phyloP scores from a whole-genome alignment of 495 filamentous ascomycete genomes.

The Xylaria flabelliformis region DNA sequence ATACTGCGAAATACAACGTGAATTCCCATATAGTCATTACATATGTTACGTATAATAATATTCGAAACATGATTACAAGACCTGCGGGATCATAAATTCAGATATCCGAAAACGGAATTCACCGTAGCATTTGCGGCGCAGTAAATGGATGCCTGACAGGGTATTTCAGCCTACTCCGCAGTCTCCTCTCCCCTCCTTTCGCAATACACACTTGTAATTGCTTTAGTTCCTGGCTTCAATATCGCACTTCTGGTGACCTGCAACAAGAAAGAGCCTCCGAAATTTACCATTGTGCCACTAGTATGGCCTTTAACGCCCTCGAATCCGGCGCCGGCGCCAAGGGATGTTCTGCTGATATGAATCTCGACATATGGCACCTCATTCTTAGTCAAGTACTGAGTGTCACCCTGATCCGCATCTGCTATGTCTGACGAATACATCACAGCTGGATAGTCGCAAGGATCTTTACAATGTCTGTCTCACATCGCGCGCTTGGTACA shows the following conservation, averaged over 20 bases:
- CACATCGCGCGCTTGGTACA: conserved; percentile 13
- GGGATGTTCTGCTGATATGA: background rate
- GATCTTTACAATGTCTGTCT: conserved; percentile 19
- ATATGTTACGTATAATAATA: background rate
- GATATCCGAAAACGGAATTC: too few species aligned
- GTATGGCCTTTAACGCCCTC: background rate
- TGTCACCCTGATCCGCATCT: background rate
- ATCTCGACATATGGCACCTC: conserved; percentile 16
- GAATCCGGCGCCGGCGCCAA: background rate
- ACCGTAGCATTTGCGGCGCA: too few species aligned
- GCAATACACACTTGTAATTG: too few species aligned
- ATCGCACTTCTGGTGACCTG: too few species aligned
- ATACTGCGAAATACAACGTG: background rate
- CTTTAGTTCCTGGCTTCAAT: too few species aligned
- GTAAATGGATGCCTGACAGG: too few species aligned
- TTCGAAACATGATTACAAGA: too few species aligned
- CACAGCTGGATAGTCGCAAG: conserved; percentile 6
- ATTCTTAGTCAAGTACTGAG: conserved; percentile 11
- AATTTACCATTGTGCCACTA: background rate
- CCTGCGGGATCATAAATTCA: too few species aligned
- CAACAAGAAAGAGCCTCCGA: too few species aligned
- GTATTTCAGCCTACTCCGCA: too few species aligned
- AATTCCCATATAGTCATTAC: background rate
- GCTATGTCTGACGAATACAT: background rate
- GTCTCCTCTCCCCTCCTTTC: too few species aligned